These are phyloP conservation scores for Podaxis carcinomalis DNA, from an alignment of 768 basidiomycete genomes.

Conservation along the genomic window DNA sequence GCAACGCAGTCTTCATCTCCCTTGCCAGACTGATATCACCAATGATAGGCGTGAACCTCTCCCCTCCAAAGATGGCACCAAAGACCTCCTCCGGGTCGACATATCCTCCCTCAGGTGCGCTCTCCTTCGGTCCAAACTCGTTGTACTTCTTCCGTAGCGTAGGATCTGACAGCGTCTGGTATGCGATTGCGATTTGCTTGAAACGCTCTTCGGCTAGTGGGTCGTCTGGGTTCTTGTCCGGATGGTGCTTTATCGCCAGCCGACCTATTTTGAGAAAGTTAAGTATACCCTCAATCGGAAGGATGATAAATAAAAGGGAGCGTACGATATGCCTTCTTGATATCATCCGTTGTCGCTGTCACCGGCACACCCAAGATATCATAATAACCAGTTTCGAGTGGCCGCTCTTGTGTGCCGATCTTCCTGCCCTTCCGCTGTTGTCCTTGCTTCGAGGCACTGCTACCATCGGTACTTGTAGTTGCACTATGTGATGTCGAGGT, in stretches of 20 bases:
- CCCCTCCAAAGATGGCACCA: conserved; percentile 86
- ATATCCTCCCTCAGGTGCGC: conserved; percentile 77
- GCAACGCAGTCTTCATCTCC: conserved; percentile 91
- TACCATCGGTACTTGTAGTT: conserved; percentile 1
- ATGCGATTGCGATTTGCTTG: conserved; percentile 87
- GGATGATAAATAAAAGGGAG: conserved; percentile 13
- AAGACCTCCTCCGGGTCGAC: conserved; percentile 84
- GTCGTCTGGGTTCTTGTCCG: conserved; percentile 90
- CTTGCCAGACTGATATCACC: conserved; percentile 82
- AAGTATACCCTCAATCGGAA: background rate
- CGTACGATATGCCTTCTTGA: conserved; percentile 89
- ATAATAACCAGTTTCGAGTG: conserved; percentile 89
- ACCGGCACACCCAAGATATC: conserved; percentile 76
- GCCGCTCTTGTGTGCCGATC: conserved; percentile 85
- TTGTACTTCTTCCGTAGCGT: conserved; percentile 80
- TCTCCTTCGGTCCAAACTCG: conserved; percentile 85
- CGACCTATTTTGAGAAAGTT: conserved; percentile 41
- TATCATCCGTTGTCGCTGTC: conserved; percentile 74
- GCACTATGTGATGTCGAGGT: conserved; percentile 5
- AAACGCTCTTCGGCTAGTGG: conserved; percentile 84
- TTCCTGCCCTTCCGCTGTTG: conserved; percentile 55
- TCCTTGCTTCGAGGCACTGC: conserved; percentile 18
- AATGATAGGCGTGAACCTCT: conserved; percentile 81
- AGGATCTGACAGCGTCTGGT: conserved; percentile 80
- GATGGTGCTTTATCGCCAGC: conserved; percentile 87